Evolutionary conservation across 2,329 filamentous ascomycete species (phyloP).

Genomic region (Beauveria sp.): DNA sequence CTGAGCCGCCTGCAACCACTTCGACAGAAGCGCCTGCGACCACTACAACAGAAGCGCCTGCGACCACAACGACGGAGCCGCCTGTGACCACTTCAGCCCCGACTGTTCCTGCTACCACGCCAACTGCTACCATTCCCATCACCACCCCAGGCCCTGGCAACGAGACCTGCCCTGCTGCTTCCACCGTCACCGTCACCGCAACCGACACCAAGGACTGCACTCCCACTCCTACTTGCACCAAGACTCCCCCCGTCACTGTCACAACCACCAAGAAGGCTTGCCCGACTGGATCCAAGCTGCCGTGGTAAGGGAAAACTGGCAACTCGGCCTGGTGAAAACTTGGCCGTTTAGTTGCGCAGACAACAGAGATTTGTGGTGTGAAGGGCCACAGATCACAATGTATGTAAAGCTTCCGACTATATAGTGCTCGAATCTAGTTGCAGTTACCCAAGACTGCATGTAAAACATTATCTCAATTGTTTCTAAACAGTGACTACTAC

Average conservation of each 20-base stretch:
- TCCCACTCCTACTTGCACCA: constrained; percentile 7
- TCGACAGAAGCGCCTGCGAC: neutral
- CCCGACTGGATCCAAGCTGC: constrained; percentile 10
- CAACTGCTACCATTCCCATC: neutral
- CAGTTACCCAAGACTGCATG: neutral
- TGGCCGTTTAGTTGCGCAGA: neutral
- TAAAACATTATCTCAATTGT: neutral
- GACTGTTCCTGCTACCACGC: neutral
- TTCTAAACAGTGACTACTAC: neutral
- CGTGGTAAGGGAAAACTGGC: neutral
- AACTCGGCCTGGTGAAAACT: too few relatives aligned
- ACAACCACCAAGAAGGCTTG: constrained; percentile 9
- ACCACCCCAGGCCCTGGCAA: constrained; percentile 4
- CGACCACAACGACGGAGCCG: constrained; percentile 4
- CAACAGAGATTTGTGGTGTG: neutral
- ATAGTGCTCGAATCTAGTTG: neutral
- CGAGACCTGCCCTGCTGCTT: constrained; percentile 8
- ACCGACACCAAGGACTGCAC: constrained; percentile 9
- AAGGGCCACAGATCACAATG: neutral
- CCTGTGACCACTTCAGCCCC: constrained; percentile 1
- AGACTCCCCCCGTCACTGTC: constrained; percentile 3
- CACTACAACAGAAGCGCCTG: neutral
- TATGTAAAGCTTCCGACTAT: neutral
- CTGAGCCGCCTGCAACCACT: neutral
- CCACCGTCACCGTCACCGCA: constrained; percentile 7